Base-by-base conservation (phyloP, 345 rosid species). In the Lumnitzera racemosa region DNA sequence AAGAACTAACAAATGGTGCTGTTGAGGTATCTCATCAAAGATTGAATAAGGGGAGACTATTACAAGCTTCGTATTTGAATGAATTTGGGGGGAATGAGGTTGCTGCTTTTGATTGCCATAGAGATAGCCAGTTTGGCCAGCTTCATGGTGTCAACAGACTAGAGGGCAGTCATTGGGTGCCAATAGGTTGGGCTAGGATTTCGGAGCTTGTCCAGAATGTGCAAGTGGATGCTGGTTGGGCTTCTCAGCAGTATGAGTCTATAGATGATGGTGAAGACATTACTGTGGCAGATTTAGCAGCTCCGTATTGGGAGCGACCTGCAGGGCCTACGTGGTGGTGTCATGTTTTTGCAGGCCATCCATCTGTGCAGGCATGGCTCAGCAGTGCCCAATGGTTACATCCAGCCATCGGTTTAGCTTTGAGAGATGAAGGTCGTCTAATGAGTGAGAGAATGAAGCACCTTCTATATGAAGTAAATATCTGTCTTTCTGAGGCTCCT, bases 281-380 rank as follows among this genome's bases (percentile, higher is more conserved):
- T n/a, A 82, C 90, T 2, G 89, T 80, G 41, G 95, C 97, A 58
- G 99, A 94, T 74, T 73, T 94, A 84, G 99, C 95, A 4, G 85
- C 95, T 56, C 97, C 99, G 0, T 94, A 86, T 31, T 94, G 99
- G 99, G 97, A 88, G 68, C 75, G 81, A 8, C 96, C 96, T 1
- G 95, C 79, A 0, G 99, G 99, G 15, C 96, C 97, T 0, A 63
- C 71, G 52, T 94, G 99, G 99, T 94, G 99, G 99, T 94, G 99
- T 48, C 97, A 94, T 73, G 62, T 90, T 58, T 61, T 73, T 56
- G 91, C 97, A 48, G 77, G 73, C 64, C 76, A 88, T 70, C 76
- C 84, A 13, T 63, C 62, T 50, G 85, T 86, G 16, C 79, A 78
- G 59, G 55, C 82, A 50, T 88, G 96, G 96, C 90, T 90, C 47